These are phyloP conservation scores for Cladophialophora exuberans DNA, from an alignment of 2,329 filamentous ascomycete species.

Conservation along the genomic window DNA sequence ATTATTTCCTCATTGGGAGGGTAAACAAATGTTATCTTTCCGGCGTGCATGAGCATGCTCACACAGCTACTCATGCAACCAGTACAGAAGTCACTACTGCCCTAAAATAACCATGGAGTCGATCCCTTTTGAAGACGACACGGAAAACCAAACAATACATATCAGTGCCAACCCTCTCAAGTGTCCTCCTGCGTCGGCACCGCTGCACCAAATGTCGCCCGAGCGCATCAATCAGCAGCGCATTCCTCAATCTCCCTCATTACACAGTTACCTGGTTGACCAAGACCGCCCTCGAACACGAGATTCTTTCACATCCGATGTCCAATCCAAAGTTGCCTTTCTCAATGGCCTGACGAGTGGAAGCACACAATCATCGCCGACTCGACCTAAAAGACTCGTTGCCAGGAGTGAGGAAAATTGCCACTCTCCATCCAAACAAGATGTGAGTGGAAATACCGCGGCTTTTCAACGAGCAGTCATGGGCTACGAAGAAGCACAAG, in stretches of 20 bases:
- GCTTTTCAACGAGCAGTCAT: slow-evolving; percentile 49
- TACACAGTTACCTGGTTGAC: slow-evolving; percentile 35
- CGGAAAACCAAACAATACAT: slow-evolving; percentile 14
- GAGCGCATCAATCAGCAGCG: slow-evolving; percentile 54
- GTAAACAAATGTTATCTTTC: too few species aligned
- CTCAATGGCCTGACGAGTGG: slow-evolving; percentile 45
- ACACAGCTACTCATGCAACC: too few species aligned
- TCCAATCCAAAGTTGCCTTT: slow-evolving; percentile 53
- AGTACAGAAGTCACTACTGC: not conserved
- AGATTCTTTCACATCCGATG: slow-evolving; percentile 46
- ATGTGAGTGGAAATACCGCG: slow-evolving; percentile 40
- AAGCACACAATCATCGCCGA: slow-evolving; percentile 33
- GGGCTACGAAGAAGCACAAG: slow-evolving; percentile 51
- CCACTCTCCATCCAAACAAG: slow-evolving; percentile 37
- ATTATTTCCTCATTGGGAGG: too few species aligned
- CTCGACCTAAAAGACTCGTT: slow-evolving; percentile 13
- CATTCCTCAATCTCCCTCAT: slow-evolving; percentile 45
- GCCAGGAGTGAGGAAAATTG: slow-evolving; percentile 23
- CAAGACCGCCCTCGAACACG: slow-evolving; percentile 35
- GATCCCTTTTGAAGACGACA: slow-evolving; percentile 18
- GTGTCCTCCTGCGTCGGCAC: slow-evolving; percentile 37
- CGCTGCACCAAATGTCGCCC: slow-evolving; percentile 50
- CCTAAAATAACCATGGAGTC: slow-evolving; percentile 9
- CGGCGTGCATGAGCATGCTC: too few species aligned
- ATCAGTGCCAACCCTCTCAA: slow-evolving; percentile 24